These are phyloP conservation scores for Lentinus polychrous DNA, from an alignment of 1,284 basidiomycete species.

Conservation along the genomic window DNA sequence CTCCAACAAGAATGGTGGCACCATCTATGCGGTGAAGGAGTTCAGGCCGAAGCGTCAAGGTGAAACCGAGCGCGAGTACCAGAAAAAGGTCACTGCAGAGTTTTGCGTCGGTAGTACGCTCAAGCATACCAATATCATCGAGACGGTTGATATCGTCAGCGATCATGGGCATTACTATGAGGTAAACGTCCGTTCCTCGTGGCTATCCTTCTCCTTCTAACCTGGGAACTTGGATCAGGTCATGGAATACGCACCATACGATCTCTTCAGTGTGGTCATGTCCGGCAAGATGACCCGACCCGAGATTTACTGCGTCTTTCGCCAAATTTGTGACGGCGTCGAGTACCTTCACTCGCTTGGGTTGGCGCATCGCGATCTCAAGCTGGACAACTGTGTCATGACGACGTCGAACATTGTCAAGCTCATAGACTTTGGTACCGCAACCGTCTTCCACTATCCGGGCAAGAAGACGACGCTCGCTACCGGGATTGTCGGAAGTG, in stretches of 20 bases:
- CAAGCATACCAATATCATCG: slow-evolving; percentile 95
- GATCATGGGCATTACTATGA: slow-evolving; percentile 99
- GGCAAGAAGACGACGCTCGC: slow-evolving; percentile 80
- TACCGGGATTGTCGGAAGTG: slow-evolving; percentile 92
- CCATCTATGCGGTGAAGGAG: slow-evolving; percentile 95
- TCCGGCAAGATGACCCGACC: slow-evolving; percentile 97
- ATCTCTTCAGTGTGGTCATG: slow-evolving; percentile 99
- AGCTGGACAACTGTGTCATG: slow-evolving; percentile 99
- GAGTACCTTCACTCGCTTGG: slow-evolving; percentile 98
- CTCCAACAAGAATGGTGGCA: slow-evolving; percentile 68
- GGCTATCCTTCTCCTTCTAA: slow-evolving; percentile 6
- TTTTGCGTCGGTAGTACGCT: slow-evolving; percentile 96
- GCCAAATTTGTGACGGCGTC: slow-evolving; percentile 97
- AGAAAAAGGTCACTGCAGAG: slow-evolving; percentile 98
- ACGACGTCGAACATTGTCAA: slow-evolving; percentile 92
- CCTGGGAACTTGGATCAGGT: slow-evolving; percentile 50
- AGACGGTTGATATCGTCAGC: slow-evolving; percentile 97
- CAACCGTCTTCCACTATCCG: slow-evolving; percentile 98
- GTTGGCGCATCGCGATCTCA: slow-evolving; percentile 96
- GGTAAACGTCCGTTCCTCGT: slow-evolving; percentile 39
- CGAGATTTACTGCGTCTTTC: slow-evolving; percentile 98
- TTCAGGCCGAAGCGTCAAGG: slow-evolving; percentile 85
- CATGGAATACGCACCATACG: slow-evolving; percentile 99
- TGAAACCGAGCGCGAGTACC: slow-evolving; percentile 94
- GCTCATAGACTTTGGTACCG: slow-evolving; percentile 99